A percentile compares a stretch with the other conserved stretches of the same genome.
Conservation (phyloP, 2,329 filamentous ascomycete species). For the Xylariaceae sp. region DNA sequence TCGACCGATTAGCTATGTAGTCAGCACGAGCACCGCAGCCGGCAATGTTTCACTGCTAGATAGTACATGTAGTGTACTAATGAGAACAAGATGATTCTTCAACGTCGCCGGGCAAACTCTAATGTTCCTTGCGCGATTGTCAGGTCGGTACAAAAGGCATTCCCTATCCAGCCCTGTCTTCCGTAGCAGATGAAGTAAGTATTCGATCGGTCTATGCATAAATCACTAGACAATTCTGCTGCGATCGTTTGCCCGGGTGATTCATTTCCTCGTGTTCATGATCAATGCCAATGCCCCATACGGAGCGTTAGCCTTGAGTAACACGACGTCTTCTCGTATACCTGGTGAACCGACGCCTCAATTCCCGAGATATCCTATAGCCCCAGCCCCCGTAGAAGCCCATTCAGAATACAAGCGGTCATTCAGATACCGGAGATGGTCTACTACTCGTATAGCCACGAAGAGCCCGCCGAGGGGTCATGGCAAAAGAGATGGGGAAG, state of each 20-base stretch:
- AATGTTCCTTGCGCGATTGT: not conserved
- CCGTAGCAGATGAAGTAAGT: not conserved
- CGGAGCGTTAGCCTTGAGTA: too few species aligned
- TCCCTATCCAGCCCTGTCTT: not conserved
- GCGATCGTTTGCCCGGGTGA: not conserved
- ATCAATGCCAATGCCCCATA: too few species aligned
- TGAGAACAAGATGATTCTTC: not conserved
- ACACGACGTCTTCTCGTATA: too few species aligned
- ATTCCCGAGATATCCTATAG: not conserved
- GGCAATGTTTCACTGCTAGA: not conserved
- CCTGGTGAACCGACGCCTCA: too few species aligned
- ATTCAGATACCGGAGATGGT: conserved; percentile 8
- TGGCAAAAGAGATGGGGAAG: conserved; percentile 53
- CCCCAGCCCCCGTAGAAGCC: not conserved
- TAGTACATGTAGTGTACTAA: not conserved
- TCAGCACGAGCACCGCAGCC: too few species aligned
- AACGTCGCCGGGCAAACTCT: not conserved
- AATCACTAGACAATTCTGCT: not conserved
- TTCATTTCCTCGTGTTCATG: not conserved
- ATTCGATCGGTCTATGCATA: not conserved
- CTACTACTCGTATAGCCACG: conserved; percentile 1
- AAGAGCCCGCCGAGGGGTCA: conserved; percentile 10
- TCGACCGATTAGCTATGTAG: too few species aligned
- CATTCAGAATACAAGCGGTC: not conserved
- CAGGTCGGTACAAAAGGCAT: not conserved